Percentiles rank a stretch among this genome's conserved stretches.
phyloP scores from a whole-genome alignment of 306 rosid species.

The Psophocarpus tetragonolobus region DNA sequence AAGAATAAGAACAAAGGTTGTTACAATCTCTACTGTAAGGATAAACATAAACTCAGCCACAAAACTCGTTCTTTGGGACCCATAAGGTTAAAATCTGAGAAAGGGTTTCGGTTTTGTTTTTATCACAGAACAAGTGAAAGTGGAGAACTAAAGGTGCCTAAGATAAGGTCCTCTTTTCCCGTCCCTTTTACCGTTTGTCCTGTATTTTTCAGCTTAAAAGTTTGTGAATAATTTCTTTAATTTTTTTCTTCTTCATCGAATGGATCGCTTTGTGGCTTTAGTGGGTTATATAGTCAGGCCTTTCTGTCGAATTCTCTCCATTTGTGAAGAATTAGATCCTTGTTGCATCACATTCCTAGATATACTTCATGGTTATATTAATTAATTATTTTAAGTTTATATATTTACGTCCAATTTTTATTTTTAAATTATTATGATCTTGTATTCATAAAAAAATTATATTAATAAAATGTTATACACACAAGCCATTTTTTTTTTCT shows the following conservation, averaged over 20 bases:
- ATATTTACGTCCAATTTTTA: background rate
- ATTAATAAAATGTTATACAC: background rate
- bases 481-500: too few species aligned
- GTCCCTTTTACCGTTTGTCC: constrained; percentile 22
- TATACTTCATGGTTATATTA: background rate
- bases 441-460: background rate
- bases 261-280: constrained; percentile 19
- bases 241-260: background rate
- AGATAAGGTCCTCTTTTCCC: constrained; percentile 32
- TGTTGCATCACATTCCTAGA: background rate
- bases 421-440: background rate
- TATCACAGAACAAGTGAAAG: constrained; percentile 29
- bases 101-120: constrained; percentile 18
- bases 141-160: constrained; percentile 37
- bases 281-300: background rate
- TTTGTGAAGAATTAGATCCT: constrained; percentile 31
- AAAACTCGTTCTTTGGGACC: constrained; percentile 16
- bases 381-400: background rate
- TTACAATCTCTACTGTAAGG: background rate
- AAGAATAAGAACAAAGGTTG: constrained; percentile 27
- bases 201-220: constrained; percentile 19
- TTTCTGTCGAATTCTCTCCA: constrained; percentile 21
- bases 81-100: constrained; percentile 23
- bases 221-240: constrained; percentile 7
- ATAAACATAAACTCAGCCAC: constrained; percentile 29